A percentile compares a stretch with the other conserved stretches of the same genome.
Evolutionary conservation across 192 early-diverging fungal species (phyloP).

Genomic region (Backusella australiensis): DNA sequence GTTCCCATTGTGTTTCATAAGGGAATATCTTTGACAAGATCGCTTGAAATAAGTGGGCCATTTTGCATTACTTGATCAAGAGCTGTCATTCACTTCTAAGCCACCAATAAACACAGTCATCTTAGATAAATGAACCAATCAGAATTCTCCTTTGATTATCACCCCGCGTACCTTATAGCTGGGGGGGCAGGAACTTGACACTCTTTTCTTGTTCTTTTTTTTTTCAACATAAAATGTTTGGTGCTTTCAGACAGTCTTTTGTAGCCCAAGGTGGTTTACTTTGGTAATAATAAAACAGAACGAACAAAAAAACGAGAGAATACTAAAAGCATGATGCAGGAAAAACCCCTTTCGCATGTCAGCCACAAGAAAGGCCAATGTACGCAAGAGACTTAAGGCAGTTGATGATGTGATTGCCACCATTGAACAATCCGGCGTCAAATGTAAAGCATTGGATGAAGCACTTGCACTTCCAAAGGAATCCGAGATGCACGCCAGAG

Average conservation of each 20-base stretch:
- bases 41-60: no score
- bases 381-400: slow-evolving; percentile 79
- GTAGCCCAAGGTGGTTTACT: slow-evolving; percentile 54
- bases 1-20: no score
- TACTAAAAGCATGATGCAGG: slow-evolving; percentile 1
- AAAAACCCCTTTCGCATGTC: slow-evolving; percentile 60
- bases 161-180: background rate
- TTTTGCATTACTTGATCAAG: no score
- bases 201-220: background rate
- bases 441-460: slow-evolving; percentile 70
- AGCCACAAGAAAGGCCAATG: slow-evolving; percentile 83
- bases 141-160: background rate
- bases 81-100: background rate
- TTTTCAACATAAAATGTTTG: slow-evolving; percentile 44
- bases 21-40: no score
- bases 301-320: background rate
- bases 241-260: slow-evolving; percentile 52
- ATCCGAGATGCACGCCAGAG: slow-evolving; percentile 67
- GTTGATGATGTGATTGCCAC: slow-evolving; percentile 76
- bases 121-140: background rate
- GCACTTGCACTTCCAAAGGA: slow-evolving; percentile 65
- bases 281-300: slow-evolving; percentile 38
- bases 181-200: background rate
- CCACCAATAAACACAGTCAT: background rate
- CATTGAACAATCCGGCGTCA: slow-evolving; percentile 66